phyloP scores from a whole-genome alignment of 345 rosid species.

The Syzygium oleosum region DNA sequence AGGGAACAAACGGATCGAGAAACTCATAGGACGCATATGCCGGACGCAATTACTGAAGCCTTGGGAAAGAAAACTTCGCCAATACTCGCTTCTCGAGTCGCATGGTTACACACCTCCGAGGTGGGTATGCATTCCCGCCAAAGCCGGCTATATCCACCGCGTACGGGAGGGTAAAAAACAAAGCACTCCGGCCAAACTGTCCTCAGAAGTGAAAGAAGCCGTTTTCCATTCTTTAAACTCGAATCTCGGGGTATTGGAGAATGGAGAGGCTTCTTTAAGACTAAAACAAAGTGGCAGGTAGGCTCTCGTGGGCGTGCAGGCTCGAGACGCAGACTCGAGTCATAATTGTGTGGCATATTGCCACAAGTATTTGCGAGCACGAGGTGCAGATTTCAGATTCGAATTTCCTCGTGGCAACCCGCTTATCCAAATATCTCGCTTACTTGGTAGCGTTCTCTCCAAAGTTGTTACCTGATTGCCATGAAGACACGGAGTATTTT shows the following conservation, averaged over 20 bases:
- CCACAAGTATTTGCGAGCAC: neutral
- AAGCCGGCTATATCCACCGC: neutral
- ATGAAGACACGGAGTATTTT: neutral
- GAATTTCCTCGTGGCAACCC: neutral
- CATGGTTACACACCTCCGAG: neutral
- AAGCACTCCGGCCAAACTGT: neutral
- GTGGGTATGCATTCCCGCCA: neutral
- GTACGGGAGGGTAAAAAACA: neutral
- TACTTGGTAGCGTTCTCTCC: neutral
- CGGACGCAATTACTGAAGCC: neutral
- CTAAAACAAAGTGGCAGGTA: neutral
- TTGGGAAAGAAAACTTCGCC: slow-evolving; percentile 1
- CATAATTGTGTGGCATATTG: neutral
- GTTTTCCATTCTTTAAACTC: neutral
- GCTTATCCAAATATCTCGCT: neutral
- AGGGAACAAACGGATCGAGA: neutral
- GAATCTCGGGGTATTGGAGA: neutral
- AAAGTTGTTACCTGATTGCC: neutral
- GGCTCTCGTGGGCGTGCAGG: neutral
- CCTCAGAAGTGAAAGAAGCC: neutral
- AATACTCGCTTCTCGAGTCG: neutral
- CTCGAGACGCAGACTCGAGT: neutral
- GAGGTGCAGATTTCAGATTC: neutral
- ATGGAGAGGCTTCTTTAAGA: neutral
- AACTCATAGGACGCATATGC: neutral